Base-by-base conservation (phyloP, 208 protist species). In the Acanthamoeba castellanii region DNA sequence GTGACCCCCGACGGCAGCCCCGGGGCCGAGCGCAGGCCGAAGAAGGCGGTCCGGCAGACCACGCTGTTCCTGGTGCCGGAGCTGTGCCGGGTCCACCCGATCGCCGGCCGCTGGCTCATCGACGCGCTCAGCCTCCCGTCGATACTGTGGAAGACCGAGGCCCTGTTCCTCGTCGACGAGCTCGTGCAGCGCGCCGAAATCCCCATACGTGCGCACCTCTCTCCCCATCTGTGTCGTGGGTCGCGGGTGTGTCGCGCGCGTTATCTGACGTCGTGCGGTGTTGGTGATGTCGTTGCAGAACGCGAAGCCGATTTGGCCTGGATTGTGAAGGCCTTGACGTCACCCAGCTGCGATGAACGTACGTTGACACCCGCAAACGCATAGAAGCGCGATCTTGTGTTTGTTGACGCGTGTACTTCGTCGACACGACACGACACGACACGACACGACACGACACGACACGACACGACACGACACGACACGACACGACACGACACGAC, bases 41-140 rank as follows among this genome's bases (percentile, higher is more conserved):
- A 16, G 22, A 37, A 74, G 66, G 66, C 18, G 32, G 11, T 18
- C 13, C 76, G 47, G 22, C 76, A 52, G 25, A n/a, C 45, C 3
- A 85, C 47, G 16, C 47, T 52, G 22, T 85, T 85, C 34, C 13
- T 85, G 45, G 30, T 85, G 22, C 76, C 76, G 30, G 34, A 50
- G 30, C 47, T 85, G 30, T 85, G 76, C 76, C 30, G 34, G 45
- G 76, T 50, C 4, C 76, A 85, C 47, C 76, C 76, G 37, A 47
- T 85, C 27, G 18, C 45, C 14, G 47, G 47, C 20, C 30, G 27
- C 14, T 27, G 16, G 34, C 45, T 85, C 30, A 22, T 30, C 47
- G 47, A 74, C 66, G 66, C 66, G n/a, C 32, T 85, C 37, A 59
- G 14, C 9, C 27, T 85, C 16, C 76, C 76, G 47, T 85, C 45